These are phyloP conservation scores for Byssothecium circinans DNA, from an alignment of 2,329 filamentous ascomycete species.

Conservation along the genomic window DNA sequence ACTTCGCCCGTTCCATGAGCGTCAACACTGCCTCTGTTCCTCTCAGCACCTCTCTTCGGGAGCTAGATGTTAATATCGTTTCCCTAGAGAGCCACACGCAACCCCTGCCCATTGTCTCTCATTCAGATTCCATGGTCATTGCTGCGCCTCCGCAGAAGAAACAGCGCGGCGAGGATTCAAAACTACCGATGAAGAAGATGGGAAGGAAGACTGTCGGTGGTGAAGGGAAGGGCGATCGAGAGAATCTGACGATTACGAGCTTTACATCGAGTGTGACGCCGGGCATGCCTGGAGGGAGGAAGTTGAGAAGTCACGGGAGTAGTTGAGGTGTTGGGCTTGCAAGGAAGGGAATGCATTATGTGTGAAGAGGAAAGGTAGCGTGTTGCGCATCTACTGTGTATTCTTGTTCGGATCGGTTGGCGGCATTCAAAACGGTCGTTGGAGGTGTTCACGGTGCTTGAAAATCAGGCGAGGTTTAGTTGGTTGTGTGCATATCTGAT, in stretches of 20 bases:
- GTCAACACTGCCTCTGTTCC: conserved; percentile 24
- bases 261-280: conserved; percentile 46
- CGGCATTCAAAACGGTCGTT: neutral
- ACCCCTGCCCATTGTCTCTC: conserved; percentile 36
- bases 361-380: neutral
- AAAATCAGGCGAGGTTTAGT: too few species aligned
- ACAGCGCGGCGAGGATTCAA: conserved; percentile 45
- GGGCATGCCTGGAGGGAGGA: conserved; percentile 38
- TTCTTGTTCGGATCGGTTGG: neutral
- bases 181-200: conserved; percentile 50
- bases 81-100: conserved; percentile 33
- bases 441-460: neutral
- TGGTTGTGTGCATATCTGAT: neutral
- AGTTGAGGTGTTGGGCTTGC: neutral
- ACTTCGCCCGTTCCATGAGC: conserved; percentile 30
- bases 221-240: conserved; percentile 41
- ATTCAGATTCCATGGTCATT: conserved; percentile 29
- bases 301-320: conserved; percentile 44
- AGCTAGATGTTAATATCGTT: conserved; percentile 53
- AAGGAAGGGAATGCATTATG: neutral
- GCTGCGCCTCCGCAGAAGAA: conserved; percentile 48
- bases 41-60: conserved; percentile 43
- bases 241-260: conserved; percentile 46
- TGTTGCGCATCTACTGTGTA: neutral
- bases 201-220: conserved; percentile 48